A percentile compares a stretch with the other conserved stretches of the same genome.
Evolutionary conservation across 495 filamentous ascomycete genomes (phyloP).

Genomic region (Penicillium egyptiacum): DNA sequence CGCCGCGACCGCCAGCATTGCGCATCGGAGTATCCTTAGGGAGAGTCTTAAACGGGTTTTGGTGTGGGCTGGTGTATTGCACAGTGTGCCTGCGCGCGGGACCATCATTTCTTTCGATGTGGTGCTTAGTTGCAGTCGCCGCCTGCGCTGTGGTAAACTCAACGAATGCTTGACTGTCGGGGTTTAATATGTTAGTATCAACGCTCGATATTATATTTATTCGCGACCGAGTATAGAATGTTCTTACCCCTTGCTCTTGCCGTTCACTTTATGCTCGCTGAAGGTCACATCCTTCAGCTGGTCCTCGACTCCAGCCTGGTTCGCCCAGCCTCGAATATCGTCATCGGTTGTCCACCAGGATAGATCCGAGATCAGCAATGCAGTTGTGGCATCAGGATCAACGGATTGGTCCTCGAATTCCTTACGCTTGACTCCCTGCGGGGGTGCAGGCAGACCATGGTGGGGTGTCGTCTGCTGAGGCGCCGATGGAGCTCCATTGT

Average conservation of each 20-base stretch:
- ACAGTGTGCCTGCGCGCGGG: slow-evolving; percentile 67
- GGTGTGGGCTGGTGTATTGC: slow-evolving; percentile 71
- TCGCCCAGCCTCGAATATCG: slow-evolving; percentile 86
- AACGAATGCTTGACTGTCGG: slow-evolving; percentile 79
- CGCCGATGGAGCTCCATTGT: slow-evolving; percentile 24
- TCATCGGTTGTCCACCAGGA: slow-evolving; percentile 98
- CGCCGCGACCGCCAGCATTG: slow-evolving; percentile 53
- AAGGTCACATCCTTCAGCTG: slow-evolving; percentile 93
- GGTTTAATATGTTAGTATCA: neutral
- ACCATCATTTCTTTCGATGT: slow-evolving; percentile 65
- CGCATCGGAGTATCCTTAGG: slow-evolving; percentile 87
- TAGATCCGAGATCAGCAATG: slow-evolving; percentile 81
- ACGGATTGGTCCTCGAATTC: slow-evolving; percentile 71
- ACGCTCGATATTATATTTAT: slow-evolving; percentile 2
- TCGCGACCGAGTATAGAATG: neutral
- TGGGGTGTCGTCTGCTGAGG: slow-evolving; percentile 18
- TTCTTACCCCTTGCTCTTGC: slow-evolving; percentile 92
- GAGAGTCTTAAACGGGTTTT: slow-evolving; percentile 87
- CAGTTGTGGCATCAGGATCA: slow-evolving; percentile 79
- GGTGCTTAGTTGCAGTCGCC: slow-evolving; percentile 79
- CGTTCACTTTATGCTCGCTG: slow-evolving; percentile 97
- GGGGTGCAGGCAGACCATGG: slow-evolving; percentile 30
- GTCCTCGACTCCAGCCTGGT: slow-evolving; percentile 70
- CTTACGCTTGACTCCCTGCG: slow-evolving; percentile 76
- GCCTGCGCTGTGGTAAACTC: slow-evolving; percentile 84